Evolutionary conservation across 2,329 filamentous ascomycete genomes (phyloP).

Genomic region (Paecilomyces dactylethromorphus): DNA sequence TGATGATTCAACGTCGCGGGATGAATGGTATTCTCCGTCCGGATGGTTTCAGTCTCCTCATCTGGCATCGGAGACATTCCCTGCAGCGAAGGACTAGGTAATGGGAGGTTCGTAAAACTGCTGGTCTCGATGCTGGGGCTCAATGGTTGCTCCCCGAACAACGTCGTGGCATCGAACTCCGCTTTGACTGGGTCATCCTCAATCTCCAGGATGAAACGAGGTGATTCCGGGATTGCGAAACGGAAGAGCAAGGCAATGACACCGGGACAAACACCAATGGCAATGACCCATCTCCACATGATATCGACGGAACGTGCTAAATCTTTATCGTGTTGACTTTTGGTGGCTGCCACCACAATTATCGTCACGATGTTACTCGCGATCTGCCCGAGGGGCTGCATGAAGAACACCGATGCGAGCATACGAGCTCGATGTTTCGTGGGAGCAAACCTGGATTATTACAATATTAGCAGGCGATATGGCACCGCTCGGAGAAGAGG

Average conservation of each 20-base stretch:
- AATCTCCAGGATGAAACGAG: slow-evolving; percentile 60
- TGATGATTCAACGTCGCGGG: slow-evolving; percentile 35
- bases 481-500: not conserved
- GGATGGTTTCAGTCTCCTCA: slow-evolving; percentile 15
- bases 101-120: not conserved
- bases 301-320: slow-evolving; percentile 45
- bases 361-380: slow-evolving; percentile 58
- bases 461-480: not conserved
- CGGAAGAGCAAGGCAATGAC: slow-evolving; percentile 59
- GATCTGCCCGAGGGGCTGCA: slow-evolving; percentile 63
- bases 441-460: slow-evolving; percentile 39
- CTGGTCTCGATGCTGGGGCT: slow-evolving; percentile 5
- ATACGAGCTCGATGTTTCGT: slow-evolving; percentile 61
- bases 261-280: slow-evolving; percentile 58
- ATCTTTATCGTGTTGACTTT: slow-evolving; percentile 18
- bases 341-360: slow-evolving; percentile 30
- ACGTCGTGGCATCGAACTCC: slow-evolving; percentile 53
- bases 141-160: slow-evolving; percentile 42
- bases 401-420: slow-evolving; percentile 62
- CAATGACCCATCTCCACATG: slow-evolving; percentile 62
- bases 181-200: slow-evolving; percentile 55
- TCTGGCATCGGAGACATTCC: not conserved
- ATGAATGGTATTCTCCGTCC: slow-evolving; percentile 18
- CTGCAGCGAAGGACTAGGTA: not conserved
- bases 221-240: slow-evolving; percentile 61